A percentile compares a stretch with the other conserved stretches of the same genome.
Evolutionary conservation across 768 basidiomycete genomes (phyloP).

Genomic region (Sarcodon aspratus): DNA sequence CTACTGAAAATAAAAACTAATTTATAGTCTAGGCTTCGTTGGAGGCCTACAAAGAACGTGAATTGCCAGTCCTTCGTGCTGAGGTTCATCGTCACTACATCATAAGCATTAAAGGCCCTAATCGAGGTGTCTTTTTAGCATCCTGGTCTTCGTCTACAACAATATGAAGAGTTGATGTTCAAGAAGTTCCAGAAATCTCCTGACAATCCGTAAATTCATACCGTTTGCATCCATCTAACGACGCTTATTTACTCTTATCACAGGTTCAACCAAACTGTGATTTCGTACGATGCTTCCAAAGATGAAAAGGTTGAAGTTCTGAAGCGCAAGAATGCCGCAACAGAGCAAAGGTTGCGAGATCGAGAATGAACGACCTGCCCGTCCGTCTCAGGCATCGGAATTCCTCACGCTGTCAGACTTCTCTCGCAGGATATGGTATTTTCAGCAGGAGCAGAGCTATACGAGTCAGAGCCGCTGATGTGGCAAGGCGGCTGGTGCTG

Average conservation of each 20-base stretch:
- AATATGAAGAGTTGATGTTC: conserved; percentile 86
- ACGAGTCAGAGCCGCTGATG: too few relatives aligned
- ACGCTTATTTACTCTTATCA: neutral
- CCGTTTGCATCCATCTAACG: too few relatives aligned
- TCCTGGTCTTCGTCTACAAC: conserved; percentile 83
- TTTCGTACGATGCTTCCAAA: conserved; percentile 79
- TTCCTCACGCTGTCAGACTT: neutral
- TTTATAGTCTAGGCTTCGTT: conserved; percentile 52
- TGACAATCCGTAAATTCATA: conserved; percentile 79
- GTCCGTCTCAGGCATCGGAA: neutral
- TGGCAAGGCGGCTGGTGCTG: too few relatives aligned
- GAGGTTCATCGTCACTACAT: conserved; percentile 40
- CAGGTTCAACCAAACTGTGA: conserved; percentile 76
- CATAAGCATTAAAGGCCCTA: neutral
- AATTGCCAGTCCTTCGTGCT: conserved; percentile 64
- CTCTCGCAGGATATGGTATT: neutral
- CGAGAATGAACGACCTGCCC: neutral
- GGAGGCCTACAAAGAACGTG: conserved; percentile 81
- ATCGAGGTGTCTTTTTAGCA: conserved; percentile 33
- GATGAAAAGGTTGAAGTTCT: conserved; percentile 76
- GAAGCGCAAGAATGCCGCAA: conserved; percentile 49
- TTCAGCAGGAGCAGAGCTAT: too few relatives aligned
- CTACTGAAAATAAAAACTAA: conserved; percentile 2
- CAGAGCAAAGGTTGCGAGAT: conserved; percentile 54
- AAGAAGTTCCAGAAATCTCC: conserved; percentile 96